These are phyloP conservation scores for Collybiopsis luxurians DNA, from an alignment of 768 basidiomycete genomes.

Conservation along the genomic window DNA sequence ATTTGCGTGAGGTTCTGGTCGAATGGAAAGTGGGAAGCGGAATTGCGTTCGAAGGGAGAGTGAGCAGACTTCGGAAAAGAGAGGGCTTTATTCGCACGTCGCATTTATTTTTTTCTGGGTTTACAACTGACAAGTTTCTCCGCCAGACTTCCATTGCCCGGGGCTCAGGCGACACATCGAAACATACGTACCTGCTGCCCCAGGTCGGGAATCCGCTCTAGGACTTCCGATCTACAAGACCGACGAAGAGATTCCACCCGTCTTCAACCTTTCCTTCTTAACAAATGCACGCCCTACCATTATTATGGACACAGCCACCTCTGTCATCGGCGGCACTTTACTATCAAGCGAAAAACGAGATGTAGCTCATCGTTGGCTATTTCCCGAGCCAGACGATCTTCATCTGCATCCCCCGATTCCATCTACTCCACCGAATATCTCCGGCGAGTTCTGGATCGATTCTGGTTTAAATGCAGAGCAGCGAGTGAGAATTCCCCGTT, in stretches of 20 bases:
- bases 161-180: conserved; percentile 39
- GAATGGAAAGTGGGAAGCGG: conserved; percentile 29
- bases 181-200: conserved; percentile 23
- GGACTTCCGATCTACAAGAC: conserved; percentile 24
- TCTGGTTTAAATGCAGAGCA: conserved; percentile 46
- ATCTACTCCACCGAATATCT: conserved; percentile 22
- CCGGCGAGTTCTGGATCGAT: conserved; percentile 40
- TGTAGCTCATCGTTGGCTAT: conserved; percentile 41
- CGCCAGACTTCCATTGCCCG: conserved; percentile 36
- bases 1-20: conserved; percentile 39
- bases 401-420: conserved; percentile 15
- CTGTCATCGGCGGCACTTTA: conserved; percentile 25
- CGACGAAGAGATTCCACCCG: conserved; percentile 35
- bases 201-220: conserved; percentile 3
- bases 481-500: conserved; percentile 25
- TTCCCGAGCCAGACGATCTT: conserved; percentile 36
- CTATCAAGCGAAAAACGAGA: conserved; percentile 17
- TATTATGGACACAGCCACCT: conserved; percentile 39
- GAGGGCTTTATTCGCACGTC: conserved; percentile 47
- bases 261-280: conserved; percentile 48
- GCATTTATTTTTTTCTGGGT: not conserved
- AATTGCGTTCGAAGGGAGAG: conserved; percentile 43
- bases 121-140: not conserved
- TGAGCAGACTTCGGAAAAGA: conserved; percentile 39
- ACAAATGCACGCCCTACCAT: conserved; percentile 41